Evolutionary conservation across 495 filamentous ascomycete genomes (phyloP).

Genomic region (Pseudotulostoma volvatum): DNA sequence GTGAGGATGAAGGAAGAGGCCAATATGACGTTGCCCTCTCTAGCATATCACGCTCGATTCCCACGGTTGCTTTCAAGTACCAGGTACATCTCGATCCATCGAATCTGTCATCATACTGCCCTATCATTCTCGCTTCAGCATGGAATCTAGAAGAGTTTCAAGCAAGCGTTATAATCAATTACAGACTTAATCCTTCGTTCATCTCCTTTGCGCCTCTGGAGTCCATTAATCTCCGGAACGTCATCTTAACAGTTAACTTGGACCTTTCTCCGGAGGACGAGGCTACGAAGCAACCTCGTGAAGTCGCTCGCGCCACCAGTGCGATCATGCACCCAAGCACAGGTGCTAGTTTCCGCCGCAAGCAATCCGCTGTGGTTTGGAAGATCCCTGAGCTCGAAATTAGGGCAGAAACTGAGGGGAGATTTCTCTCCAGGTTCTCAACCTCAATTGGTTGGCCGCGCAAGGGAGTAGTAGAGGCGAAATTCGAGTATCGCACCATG

Average conservation of each 20-base stretch:
- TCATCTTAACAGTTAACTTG: conserved; percentile 66
- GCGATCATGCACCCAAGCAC: conserved; percentile 33
- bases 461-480: conserved; percentile 61
- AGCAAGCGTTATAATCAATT: conserved; percentile 67
- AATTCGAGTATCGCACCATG: conserved; percentile 54
- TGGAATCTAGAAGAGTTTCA: conserved; percentile 78
- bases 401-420: conserved; percentile 35
- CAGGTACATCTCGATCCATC: conserved; percentile 63
- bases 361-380: conserved; percentile 81
- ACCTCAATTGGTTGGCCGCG: conserved; percentile 59
- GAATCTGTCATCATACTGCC: conserved; percentile 49
- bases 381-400: conserved; percentile 65
- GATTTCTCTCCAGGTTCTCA: conserved; percentile 65
- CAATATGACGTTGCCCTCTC: conserved; percentile 64
- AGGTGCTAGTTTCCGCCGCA: conserved; percentile 58
- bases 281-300: conserved; percentile 25
- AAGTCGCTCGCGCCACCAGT: conserved; percentile 26
- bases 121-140: conserved; percentile 57
- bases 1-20: conserved; percentile 45
- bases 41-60: conserved; percentile 47
- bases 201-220: conserved; percentile 17
- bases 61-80: conserved; percentile 81
- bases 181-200: conserved; percentile 68
- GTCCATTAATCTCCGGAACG: conserved; percentile 55
- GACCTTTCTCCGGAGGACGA: conserved; percentile 36